These are phyloP conservation scores for Anacardium occidentale DNA, from an alignment of 345 rosid species.

Conservation along the genomic window DNA sequence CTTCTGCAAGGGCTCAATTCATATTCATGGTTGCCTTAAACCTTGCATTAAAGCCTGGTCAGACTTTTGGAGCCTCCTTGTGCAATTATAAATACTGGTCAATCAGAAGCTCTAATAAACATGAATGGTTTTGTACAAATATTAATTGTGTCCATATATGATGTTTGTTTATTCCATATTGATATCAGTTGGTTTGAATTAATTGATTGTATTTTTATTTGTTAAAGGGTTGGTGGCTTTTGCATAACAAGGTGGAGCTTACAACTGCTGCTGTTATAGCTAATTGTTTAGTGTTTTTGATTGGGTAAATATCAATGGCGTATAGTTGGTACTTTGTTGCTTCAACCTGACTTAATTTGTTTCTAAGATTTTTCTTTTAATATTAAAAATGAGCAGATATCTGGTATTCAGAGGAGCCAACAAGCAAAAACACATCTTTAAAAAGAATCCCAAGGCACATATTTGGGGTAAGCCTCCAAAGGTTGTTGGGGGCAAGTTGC, in stretches of 20 bases:
- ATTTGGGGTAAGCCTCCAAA: slow-evolving; percentile 89
- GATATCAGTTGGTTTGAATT: slow-evolving; percentile 1
- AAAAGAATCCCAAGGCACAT: slow-evolving; percentile 72
- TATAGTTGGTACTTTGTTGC: slow-evolving; percentile 4
- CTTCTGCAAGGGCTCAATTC: not conserved
- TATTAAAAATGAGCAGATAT: slow-evolving; percentile 44
- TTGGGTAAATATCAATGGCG: slow-evolving; percentile 55
- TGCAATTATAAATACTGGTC: not conserved
- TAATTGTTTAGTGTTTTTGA: slow-evolving; percentile 61
- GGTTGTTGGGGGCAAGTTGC: slow-evolving; percentile 83
- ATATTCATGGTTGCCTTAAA: not conserved
- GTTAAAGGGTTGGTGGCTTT: slow-evolving; percentile 91
- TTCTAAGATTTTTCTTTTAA: slow-evolving; percentile 1
- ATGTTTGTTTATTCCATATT: not conserved
- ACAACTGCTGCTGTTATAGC: slow-evolving; percentile 52
- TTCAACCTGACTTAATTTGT: not conserved
- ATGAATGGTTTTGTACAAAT: not conserved
- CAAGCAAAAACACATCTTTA: slow-evolving; percentile 88
- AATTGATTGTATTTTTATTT: slow-evolving; percentile 17
- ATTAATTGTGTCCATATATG: not conserved
- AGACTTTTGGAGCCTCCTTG: not conserved
- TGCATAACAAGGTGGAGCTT: slow-evolving; percentile 70
- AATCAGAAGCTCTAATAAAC: not conserved
- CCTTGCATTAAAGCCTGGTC: not conserved
- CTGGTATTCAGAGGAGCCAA: slow-evolving; percentile 88